Percentiles rank a stretch among this genome's conserved stretches.
Evolutionary conservation across 1,284 basidiomycete species (phyloP).

Genomic region (Sanghuangporus baumii): DNA sequence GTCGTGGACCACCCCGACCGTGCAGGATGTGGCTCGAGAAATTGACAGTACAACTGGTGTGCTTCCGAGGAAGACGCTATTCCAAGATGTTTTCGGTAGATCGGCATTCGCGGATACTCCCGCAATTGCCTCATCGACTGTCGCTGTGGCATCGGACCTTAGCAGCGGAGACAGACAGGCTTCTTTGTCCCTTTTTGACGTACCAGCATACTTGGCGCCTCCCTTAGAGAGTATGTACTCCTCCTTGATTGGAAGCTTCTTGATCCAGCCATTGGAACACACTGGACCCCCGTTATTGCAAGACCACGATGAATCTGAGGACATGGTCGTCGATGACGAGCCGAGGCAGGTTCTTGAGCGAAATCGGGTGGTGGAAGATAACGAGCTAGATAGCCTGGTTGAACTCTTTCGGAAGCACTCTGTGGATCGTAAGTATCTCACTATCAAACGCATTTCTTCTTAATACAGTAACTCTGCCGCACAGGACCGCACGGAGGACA

Average conservation of each 20-base stretch:
- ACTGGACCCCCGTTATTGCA: constrained; percentile 29
- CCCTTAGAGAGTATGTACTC: constrained; percentile 74
- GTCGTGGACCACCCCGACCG: constrained; percentile 33
- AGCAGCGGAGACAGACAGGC: constrained; percentile 28
- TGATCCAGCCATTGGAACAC: constrained; percentile 34
- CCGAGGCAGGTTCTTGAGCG: constrained; percentile 16
- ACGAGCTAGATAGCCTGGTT: constrained; percentile 45
- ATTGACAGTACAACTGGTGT: constrained; percentile 32
- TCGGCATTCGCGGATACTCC: constrained; percentile 45
- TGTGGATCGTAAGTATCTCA: constrained; percentile 34
- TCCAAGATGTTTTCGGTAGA: constrained; percentile 82
- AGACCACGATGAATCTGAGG: constrained; percentile 29
- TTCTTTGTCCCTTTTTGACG: constrained; percentile 55
- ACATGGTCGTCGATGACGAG: constrained; percentile 20
- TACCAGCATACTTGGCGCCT: constrained; percentile 77
- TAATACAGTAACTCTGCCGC: not conserved
- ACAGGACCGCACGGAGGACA: constrained; percentile 22
- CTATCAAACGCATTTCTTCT: not conserved
- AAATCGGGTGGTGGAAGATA: constrained; percentile 35
- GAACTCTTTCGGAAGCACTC: constrained; percentile 45
- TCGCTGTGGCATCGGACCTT: constrained; percentile 5
- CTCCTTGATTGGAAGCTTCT: constrained; percentile 61
- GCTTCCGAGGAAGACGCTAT: constrained; percentile 52
- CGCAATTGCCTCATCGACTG: not conserved
- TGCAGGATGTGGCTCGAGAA: constrained; percentile 38